Base-by-base conservation (phyloP, 2,329 filamentous ascomycete genomes). In the Parafenestella ontariensis region DNA sequence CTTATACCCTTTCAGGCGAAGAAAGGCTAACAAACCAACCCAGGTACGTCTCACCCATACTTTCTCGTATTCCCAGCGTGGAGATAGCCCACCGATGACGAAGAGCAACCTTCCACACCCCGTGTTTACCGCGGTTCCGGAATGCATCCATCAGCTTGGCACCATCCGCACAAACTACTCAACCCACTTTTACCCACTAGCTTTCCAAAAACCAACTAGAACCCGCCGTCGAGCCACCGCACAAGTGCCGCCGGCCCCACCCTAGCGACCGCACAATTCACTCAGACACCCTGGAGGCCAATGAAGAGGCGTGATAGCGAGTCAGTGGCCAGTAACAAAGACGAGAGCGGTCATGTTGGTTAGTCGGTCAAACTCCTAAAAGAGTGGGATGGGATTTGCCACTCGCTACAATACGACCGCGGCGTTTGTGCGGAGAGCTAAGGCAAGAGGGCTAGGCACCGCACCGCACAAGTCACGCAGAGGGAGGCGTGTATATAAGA, bases 391-490 rank as follows among this genome's bases (percentile, higher is more conserved):
- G n/a, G n/a, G n/a, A n/a, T 39, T 21, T 21, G 36, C 36, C 36
- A 17, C 36, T 15, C n/a, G 36, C 36, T n/a, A n/a, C n/a, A n/a
- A 15, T 24, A 23, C 21, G 37, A n/a, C 37, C 24, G 37, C 17
- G 37, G 18, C 18, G 21, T 21, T 24, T 24, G 37, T 24, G 41
- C 41, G 41, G 41, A 26, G 20, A 28, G 28, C 11, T n/a, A 11
- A 23, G 17, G 10, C 23, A 6, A 26, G 24, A 31, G 28, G 23
- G 23, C 40, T 17, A 13, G 36, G 10, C 36, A 13, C 29, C n/a
- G 24, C 24, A 26, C 49, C 56, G 56, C 51, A 58, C 51, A 64
- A 62, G 51, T 56, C 49, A 59, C 59, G 59, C 59, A 61, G 46
- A 18, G 13, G 13, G 5, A 18, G 13, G 13, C 3, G 31, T 53